Evolutionary conservation across 1,139 yeast species (phyloP), one percentile per base, ranked within the genome.

Genomic region (Pneumocystis canis): DNA sequence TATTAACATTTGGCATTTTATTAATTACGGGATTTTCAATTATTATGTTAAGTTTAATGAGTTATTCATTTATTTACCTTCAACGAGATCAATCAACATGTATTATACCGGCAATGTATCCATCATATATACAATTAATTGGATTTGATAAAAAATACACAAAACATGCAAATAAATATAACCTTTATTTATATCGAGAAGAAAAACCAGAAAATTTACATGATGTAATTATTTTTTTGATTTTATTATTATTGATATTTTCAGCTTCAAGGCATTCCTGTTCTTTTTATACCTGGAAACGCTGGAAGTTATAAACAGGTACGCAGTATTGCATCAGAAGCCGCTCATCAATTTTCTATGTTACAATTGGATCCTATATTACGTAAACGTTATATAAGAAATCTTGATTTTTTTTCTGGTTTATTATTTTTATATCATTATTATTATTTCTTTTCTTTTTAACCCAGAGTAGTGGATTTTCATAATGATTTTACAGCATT

Each of bases 401-500:
- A 65, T 53, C 65, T 68, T 7, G 71, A 69, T 62, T 68, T 69
- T 59, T 69, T 68, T 63, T 63, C 59, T 25, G 59, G 61, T 54
- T 61, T 59, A 31, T 11, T 30, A 18, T n/a, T 58, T 7, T 30
- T 61, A 16, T 18, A 28, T 9, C n/a, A 31, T 41, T 61, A n/a
- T 47, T 39, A n/a, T 74, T 32, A 85, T 62, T 97, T 89, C 71
- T 85, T 88, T 72, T 90, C 88, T 71, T 78, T 35, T 30, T 57
- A 28, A 57, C 14, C 4, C 9, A 20, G 3, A 57, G 3, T 95
- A 0, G 95, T 95, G 1, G 97, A 92, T 72, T 92, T 92, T 75
- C 89, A 89, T 70, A 97, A 92, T 74, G 98, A 92, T 72, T 85
- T 89, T 69, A 89, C 97, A 0, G 98, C 98, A 0, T 88, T 92